phyloP scores from a whole-genome alignment of 2,329 filamentous ascomycete genomes.

The Fonsecaea pugnacius region DNA sequence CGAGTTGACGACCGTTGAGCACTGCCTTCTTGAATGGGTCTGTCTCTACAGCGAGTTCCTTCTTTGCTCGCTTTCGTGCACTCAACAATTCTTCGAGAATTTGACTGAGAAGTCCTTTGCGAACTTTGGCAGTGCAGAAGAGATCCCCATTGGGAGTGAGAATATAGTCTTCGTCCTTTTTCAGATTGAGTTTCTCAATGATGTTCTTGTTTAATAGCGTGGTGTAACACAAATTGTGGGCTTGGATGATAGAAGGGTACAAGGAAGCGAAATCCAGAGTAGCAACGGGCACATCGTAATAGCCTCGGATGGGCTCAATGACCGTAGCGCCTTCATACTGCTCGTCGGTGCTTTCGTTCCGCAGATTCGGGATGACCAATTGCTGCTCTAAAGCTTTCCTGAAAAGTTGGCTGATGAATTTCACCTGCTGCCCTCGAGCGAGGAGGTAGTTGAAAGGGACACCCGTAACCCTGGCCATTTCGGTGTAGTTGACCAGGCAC shows the following conservation, averaged over 20 bases:
- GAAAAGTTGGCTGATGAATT: constrained; percentile 96
- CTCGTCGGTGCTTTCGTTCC: constrained; percentile 72
- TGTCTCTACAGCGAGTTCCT: constrained; percentile 82
- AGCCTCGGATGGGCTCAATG: constrained; percentile 90
- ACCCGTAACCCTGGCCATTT: constrained; percentile 99
- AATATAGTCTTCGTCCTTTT: constrained; percentile 94
- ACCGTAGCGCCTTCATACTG: constrained; percentile 98
- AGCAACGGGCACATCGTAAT: constrained; percentile 92
- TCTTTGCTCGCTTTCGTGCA: constrained; percentile 95
- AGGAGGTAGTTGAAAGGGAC: constrained; percentile 96
- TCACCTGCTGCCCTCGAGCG: constrained; percentile 91
- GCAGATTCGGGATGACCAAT: constrained; percentile 88
- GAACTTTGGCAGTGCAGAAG: constrained; percentile 84
- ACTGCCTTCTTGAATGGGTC: constrained; percentile 98
- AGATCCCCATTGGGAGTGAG: constrained; percentile 92
- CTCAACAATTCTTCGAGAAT: constrained; percentile 91
- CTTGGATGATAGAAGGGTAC: constrained; percentile 98
- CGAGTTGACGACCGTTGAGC: constrained; percentile 93
- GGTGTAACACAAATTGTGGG: constrained; percentile 97
- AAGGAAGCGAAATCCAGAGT: constrained; percentile 98
- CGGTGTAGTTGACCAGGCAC: constrained; percentile 97
- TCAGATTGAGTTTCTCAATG: constrained; percentile 74
- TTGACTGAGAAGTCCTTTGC: constrained; percentile 89
- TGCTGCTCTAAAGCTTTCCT: constrained; percentile 92
- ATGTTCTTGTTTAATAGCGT: constrained; percentile 80